These are phyloP conservation scores for Phaeosphaeriaceae sp. DNA, from an alignment of 2,329 filamentous ascomycete species.

Conservation along the genomic window DNA sequence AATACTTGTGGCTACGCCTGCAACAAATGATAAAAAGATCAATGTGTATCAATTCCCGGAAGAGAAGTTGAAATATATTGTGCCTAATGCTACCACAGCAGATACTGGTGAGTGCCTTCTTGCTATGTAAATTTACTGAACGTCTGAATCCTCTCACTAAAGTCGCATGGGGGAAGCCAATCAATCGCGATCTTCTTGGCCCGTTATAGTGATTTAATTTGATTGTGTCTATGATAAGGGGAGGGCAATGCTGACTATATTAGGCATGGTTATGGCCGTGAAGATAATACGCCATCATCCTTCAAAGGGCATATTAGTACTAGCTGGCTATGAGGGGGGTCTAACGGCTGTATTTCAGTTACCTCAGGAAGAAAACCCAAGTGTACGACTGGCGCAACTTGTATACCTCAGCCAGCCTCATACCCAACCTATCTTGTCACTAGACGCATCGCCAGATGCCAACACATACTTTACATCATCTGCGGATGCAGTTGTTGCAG, in stretches of 20 bases:
- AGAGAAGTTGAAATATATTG: slow-evolving; percentile 69
- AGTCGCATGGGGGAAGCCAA: no score
- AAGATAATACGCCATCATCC: slow-evolving; percentile 36
- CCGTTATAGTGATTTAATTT: not conserved
- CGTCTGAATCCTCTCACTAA: no score
- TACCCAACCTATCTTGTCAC: slow-evolving; percentile 79
- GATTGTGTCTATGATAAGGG: not conserved
- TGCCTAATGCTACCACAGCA: slow-evolving; percentile 53
- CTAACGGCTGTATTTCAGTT: slow-evolving; percentile 70
- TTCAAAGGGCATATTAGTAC: slow-evolving; percentile 61
- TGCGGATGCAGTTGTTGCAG: slow-evolving; percentile 79
- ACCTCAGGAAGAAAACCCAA: slow-evolving; percentile 35
- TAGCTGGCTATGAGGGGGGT: slow-evolving; percentile 87
- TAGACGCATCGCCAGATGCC: slow-evolving; percentile 46
- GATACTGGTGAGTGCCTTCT: slow-evolving; percentile 49
- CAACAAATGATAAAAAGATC: slow-evolving; percentile 61
- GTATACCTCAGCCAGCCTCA: slow-evolving; percentile 73
- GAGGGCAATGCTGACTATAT: slow-evolving; percentile 45
- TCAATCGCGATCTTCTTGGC: no score
- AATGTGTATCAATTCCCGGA: slow-evolving; percentile 85
- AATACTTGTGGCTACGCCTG: slow-evolving; percentile 77
- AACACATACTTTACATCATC: slow-evolving; percentile 77
- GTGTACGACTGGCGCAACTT: slow-evolving; percentile 49
- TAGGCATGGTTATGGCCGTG: slow-evolving; percentile 91
- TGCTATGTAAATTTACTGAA: no score